A percentile compares a stretch with the other conserved stretches of the same genome.
phyloP scores from a whole-genome alignment of 352 stramenopile genomes.

The Phytophthora uliginosa region DNA sequence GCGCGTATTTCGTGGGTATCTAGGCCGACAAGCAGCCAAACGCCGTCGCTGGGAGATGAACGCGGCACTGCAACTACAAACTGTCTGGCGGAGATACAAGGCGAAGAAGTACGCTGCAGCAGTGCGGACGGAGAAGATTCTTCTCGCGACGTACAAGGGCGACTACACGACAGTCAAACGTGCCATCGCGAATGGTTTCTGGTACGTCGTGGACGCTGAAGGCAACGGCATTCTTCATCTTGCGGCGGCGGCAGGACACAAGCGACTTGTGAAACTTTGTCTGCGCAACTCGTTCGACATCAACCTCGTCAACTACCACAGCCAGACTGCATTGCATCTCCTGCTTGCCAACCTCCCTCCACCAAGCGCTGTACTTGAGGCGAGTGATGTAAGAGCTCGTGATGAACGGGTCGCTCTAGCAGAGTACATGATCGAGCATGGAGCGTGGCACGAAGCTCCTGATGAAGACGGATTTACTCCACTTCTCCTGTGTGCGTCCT shows the following conservation, averaged over 20 bases:
- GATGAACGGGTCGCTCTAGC: slow-evolving; percentile 62
- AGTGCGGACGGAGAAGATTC: slow-evolving; percentile 61
- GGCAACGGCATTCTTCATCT: slow-evolving; percentile 83
- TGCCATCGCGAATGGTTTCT: slow-evolving; percentile 58
- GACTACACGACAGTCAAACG: slow-evolving; percentile 79
- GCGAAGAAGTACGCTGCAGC: slow-evolving; percentile 48
- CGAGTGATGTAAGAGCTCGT: slow-evolving; percentile 18
- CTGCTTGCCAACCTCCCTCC: slow-evolving; percentile 71
- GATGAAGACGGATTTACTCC: slow-evolving; percentile 76
- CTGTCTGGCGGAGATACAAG: slow-evolving; percentile 56
- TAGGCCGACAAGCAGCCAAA: slow-evolving; percentile 45
- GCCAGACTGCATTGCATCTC: slow-evolving; percentile 77
- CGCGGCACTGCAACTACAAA: slow-evolving; percentile 63
- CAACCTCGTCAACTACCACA: slow-evolving; percentile 66
- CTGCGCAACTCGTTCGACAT: slow-evolving; percentile 80
- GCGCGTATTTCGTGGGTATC: slow-evolving; percentile 59
- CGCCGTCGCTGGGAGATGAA: slow-evolving; percentile 51
- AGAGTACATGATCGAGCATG: slow-evolving; percentile 90
- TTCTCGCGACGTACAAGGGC: slow-evolving; percentile 77
- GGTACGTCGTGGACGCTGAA: slow-evolving; percentile 62
- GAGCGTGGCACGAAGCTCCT: slow-evolving; percentile 79
- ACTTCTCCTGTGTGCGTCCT: slow-evolving; percentile 60
- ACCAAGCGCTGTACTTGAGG: slow-evolving; percentile 1
- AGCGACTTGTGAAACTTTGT: slow-evolving; percentile 87
- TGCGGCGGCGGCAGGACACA: slow-evolving; percentile 70